Percentiles rank a stretch among this genome's conserved stretches.
Evolutionary conservation across 306 rosid species (phyloP).

Genomic region (Alnus glutinosa): DNA sequence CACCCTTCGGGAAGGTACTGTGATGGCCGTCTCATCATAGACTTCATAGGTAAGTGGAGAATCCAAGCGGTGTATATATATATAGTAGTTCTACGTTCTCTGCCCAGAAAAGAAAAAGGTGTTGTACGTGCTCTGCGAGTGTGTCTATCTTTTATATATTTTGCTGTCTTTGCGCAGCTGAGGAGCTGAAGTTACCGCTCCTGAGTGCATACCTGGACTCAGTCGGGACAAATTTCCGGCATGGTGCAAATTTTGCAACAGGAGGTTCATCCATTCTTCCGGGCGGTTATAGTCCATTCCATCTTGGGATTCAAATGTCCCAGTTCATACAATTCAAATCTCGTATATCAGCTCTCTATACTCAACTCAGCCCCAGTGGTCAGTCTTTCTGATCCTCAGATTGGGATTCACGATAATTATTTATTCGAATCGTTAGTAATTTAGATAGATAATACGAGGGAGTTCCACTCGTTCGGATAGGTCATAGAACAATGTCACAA

Average conservation of each 20-base stretch:
- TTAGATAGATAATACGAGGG: too few species aligned
- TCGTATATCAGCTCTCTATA: constrained; percentile 49
- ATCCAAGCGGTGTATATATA: too few species aligned
- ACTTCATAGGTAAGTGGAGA: constrained; percentile 54
- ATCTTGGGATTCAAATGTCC: constrained; percentile 68
- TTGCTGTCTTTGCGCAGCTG: constrained; percentile 56
- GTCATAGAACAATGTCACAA: too few species aligned
- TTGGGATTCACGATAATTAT: too few species aligned
- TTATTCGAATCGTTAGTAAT: too few species aligned
- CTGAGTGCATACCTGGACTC: constrained; percentile 82
- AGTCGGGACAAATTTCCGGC: constrained; percentile 68
- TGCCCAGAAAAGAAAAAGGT: background rate
- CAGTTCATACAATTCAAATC: constrained; percentile 76
- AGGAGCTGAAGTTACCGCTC: constrained; percentile 72
- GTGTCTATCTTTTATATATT: background rate
- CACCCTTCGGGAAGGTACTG: constrained; percentile 62
- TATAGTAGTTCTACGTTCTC: background rate
- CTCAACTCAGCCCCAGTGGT: constrained; percentile 47
- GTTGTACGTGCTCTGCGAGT: background rate
- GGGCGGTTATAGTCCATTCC: constrained; percentile 74
- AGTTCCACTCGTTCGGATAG: too few species aligned
- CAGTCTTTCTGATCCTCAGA: constrained; percentile 2
- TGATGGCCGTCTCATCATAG: constrained; percentile 85
- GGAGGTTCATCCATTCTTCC: constrained; percentile 74
- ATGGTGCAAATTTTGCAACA: constrained; percentile 85